Conservation (phyloP, 2,329 filamentous ascomycete genomes). For the Lecanicillium sp. region DNA sequence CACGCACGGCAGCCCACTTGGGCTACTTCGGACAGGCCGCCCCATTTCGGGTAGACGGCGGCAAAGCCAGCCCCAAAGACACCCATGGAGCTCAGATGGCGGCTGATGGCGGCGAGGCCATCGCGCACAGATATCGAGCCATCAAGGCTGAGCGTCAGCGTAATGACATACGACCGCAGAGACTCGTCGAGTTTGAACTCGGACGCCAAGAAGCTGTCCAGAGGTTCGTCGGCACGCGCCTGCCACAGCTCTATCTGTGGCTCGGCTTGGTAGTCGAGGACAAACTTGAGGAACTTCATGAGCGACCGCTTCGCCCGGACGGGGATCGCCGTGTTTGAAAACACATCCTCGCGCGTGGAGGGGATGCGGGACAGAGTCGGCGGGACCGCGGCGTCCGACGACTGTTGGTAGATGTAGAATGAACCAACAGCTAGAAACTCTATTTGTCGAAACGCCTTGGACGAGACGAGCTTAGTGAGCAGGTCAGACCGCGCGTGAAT, state of each 20-base stretch:
- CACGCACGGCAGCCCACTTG: slow-evolving; percentile 87
- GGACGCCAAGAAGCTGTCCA: slow-evolving; percentile 51
- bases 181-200: slow-evolving; percentile 61
- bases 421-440: slow-evolving; percentile 91
- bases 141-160: slow-evolving; percentile 69
- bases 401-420: slow-evolving; percentile 67
- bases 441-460: slow-evolving; percentile 78
- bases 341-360: slow-evolving; percentile 86
- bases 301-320: slow-evolving; percentile 74
- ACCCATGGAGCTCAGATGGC: slow-evolving; percentile 80
- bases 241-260: slow-evolving; percentile 51
- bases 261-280: slow-evolving; percentile 61
- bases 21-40: slow-evolving; percentile 77
- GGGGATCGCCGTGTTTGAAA: slow-evolving; percentile 67
- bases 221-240: slow-evolving; percentile 41
- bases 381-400: slow-evolving; percentile 18
- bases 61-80: slow-evolving; percentile 84
- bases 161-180: slow-evolving; percentile 53
- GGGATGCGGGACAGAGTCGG: slow-evolving; percentile 62
- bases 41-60: slow-evolving; percentile 88
- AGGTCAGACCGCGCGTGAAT: slow-evolving; percentile 78
- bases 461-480: slow-evolving; percentile 76
- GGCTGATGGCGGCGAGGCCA: slow-evolving; percentile 65
- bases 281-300: slow-evolving; percentile 92
- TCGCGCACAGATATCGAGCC: slow-evolving; percentile 53